Base-by-base conservation (phyloP, 495 filamentous ascomycete genomes). In the Penicillium coffeae region DNA sequence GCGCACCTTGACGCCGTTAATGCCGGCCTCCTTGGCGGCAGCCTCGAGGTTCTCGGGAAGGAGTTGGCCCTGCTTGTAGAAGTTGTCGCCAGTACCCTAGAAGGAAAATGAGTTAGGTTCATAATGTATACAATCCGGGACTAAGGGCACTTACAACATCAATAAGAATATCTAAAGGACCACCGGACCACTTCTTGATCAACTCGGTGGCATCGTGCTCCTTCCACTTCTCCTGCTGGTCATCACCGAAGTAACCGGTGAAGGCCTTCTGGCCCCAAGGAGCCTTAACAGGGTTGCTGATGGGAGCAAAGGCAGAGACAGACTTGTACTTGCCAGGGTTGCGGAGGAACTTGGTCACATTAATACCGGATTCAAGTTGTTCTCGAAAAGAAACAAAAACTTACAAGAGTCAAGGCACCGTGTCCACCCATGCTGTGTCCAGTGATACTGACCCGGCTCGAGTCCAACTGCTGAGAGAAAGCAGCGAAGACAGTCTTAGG, bases 231-330 rank as follows among this genome's bases (percentile, higher is more conserved):
- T 79, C 75, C 63, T 79, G 74, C 16, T 86, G 64, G 33, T 81
- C 79, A 14, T 85, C 82, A 15, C 89, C 89, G 19, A 98, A 80
- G 69, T 96, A 98, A 2, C 94, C 93, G 8, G 59, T 69, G 58
- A 97, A 96, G 0, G 94, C 94, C 79, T 98, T 97, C 71, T 94
- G 73, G 25, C 94, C 94, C 94, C 93, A 98, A 12, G 87, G 85
- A 56, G 88, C 94, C 36, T 84, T 80, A 34, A 71, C 76, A 5
- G 93, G 93, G 71, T 97, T 98, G 10, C 83, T 69, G 60, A 98
- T 95, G 8, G 93, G 94, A 48, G 93, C 90, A 62, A 95, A 95
- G 2, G 93, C 93, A 38, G 82, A 88, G 30, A 91, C 88, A 51
- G 81, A 86, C 65, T 85, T 83, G 73, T 96, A 98, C 72, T 81